A percentile compares a stretch with the other conserved stretches of the same genome.
phyloP scores from a whole-genome alignment of 1,139 yeast genomes.

The Debaryomyces coudertii region DNA sequence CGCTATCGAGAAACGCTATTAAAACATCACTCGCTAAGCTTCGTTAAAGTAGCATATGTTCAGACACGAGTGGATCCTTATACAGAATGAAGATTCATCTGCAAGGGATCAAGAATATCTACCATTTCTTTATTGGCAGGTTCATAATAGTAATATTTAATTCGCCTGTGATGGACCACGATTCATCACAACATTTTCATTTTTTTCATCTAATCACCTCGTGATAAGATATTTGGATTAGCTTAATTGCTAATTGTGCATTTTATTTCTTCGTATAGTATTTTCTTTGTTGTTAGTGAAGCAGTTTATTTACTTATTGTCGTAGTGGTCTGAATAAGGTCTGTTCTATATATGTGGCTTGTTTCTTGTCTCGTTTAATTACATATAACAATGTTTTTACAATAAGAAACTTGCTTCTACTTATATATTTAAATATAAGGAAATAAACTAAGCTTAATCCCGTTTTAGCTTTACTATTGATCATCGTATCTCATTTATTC shows the following conservation, averaged over 20 bases:
- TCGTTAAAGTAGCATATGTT: background rate
- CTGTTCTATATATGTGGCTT: too few relatives aligned
- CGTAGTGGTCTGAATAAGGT: background rate
- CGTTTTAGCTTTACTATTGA: background rate
- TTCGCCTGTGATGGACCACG: background rate
- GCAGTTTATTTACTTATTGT: background rate
- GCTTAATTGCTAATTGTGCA: background rate
- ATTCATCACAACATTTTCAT: background rate
- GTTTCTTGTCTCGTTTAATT: too few relatives aligned
- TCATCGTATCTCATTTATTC: background rate
- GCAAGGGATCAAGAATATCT: background rate
- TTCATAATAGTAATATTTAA: background rate
- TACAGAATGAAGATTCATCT: background rate
- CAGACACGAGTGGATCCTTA: background rate
- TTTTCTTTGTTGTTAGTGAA: background rate
- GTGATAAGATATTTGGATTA: background rate
- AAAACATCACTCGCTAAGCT: background rate
- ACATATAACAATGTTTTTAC: too few relatives aligned
- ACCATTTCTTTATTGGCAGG: background rate
- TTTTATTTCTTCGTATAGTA: slow-evolving; percentile 2
- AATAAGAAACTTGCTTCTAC: too few relatives aligned
- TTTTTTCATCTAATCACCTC: background rate
- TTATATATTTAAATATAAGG: too few relatives aligned
- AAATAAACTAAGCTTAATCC: too few relatives aligned
- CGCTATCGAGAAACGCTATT: too few relatives aligned